Base-by-base conservation (phyloP, 2,329 filamentous ascomycete genomes). In the Penicillium sp. region DNA sequence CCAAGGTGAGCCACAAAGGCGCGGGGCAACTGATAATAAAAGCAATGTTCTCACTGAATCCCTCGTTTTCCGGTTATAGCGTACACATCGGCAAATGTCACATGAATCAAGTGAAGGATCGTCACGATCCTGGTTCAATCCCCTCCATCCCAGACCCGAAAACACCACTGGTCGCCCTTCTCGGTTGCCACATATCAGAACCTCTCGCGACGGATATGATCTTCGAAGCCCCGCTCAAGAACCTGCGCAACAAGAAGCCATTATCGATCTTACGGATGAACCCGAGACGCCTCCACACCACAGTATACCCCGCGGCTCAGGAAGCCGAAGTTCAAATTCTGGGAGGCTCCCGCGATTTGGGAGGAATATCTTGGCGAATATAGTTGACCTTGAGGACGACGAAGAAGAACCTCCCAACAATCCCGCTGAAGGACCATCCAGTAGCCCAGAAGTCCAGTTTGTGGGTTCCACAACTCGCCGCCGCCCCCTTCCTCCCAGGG, bases 151-250 rank as follows among this genome's bases (percentile, higher is more conserved):
- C 56, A 64, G 33, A 56, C 66, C 51, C n/a, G 55, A 55, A 48
- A 29, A 48, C 39, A 33, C 57, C 39, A 36, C 26, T 18, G 52
- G 51, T 51, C 67, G 54, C 48, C 63, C 58, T 52, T 60, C 57
- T 45, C 71, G 55, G 44, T 57, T 71, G 59, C 70, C 71, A 65
- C 65, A 63, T 39, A 62, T 65, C 55, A 71, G 76, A 57, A 81
- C 70, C 59, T 67, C 74, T 13, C 79, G 82, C n/a, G 81, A 84
- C 71, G 82, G 83, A 3, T 72, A 78, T 40, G 83, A 86, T 58
- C 81, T 76, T 57, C 74, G 83, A 54, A 74, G 81, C 55, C 83
- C 83, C 1, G 69, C 75, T 14, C 74, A 71, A 3, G 73, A 61
- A n/a, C 54, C 67, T n/a, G 49, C 62, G 19, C 64, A 62, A 11